phyloP scores from a whole-genome alignment of 768 basidiomycete species.

The Lactarius pseudohatsudake region DNA sequence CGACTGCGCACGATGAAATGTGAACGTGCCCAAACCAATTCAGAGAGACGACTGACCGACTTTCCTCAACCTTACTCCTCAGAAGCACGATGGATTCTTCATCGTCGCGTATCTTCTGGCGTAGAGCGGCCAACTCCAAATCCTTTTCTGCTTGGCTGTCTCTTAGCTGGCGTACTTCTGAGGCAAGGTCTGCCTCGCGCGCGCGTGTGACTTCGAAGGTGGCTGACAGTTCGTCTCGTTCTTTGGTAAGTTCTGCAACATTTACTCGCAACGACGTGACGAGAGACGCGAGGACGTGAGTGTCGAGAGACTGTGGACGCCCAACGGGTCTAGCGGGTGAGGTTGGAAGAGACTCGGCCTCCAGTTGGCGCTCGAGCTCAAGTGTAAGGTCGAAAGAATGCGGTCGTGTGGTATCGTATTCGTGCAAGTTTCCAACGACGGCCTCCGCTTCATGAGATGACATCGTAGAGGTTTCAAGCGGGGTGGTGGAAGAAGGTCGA shows the following conservation, averaged over 20 bases:
- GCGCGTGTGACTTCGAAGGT: slow-evolving; percentile 50
- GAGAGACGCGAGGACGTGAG: slow-evolving; percentile 73
- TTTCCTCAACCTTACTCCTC: slow-evolving; percentile 84
- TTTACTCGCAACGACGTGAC: slow-evolving; percentile 70
- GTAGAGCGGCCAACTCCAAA: slow-evolving; percentile 31
- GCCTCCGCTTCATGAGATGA: slow-evolving; percentile 33
- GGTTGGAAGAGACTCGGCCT: slow-evolving; percentile 58
- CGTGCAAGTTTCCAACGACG: slow-evolving; percentile 22
- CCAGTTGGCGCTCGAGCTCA: slow-evolving; percentile 75
- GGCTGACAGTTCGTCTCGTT: slow-evolving; percentile 65
- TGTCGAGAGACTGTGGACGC: slow-evolving; percentile 60
- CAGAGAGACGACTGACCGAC: slow-evolving; percentile 52
- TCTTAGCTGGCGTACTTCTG: slow-evolving; percentile 61
- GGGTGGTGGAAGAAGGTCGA: neutral
- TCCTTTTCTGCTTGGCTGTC: slow-evolving; percentile 52
- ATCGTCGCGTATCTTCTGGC: slow-evolving; percentile 53
- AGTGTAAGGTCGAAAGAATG: slow-evolving; percentile 67
- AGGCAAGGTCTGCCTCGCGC: slow-evolving; percentile 60
- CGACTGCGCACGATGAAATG: slow-evolving; percentile 47
- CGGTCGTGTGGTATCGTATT: slow-evolving; percentile 35
- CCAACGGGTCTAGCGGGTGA: slow-evolving; percentile 36
- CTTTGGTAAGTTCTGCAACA: slow-evolving; percentile 60
- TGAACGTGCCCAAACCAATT: slow-evolving; percentile 4
- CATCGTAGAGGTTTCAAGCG: slow-evolving; percentile 33
- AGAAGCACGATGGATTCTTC: slow-evolving; percentile 75